These are phyloP conservation scores for Colletotrichum cuscutae DNA, from an alignment of 2,329 filamentous ascomycete species.

Conservation along the genomic window DNA sequence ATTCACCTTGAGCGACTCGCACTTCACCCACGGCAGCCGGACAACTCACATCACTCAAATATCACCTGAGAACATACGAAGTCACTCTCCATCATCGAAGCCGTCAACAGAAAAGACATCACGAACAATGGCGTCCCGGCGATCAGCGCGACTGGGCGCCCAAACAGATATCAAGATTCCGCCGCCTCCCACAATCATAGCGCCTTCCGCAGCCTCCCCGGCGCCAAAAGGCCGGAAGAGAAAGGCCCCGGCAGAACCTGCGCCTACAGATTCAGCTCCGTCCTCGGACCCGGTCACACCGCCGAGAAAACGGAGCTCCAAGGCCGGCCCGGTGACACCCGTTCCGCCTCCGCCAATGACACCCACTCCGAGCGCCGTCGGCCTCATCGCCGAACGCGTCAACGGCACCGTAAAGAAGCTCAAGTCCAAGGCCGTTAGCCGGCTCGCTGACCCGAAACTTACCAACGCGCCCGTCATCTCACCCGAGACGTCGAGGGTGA, in stretches of 20 bases:
- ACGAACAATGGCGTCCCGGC: slow-evolving; percentile 41
- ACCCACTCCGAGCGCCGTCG: slow-evolving; percentile 57
- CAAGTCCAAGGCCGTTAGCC: slow-evolving; percentile 54
- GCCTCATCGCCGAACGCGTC: slow-evolving; percentile 49
- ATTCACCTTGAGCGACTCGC: background rate
- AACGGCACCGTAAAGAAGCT: slow-evolving; percentile 44
- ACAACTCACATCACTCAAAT: background rate
- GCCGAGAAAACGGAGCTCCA: slow-evolving; percentile 44
- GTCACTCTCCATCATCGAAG: background rate
- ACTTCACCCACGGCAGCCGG: background rate
- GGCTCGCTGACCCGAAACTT: slow-evolving; percentile 70
- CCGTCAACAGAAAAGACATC: background rate
- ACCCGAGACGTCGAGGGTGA: slow-evolving; percentile 72
- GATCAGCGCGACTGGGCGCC: slow-evolving; percentile 54
- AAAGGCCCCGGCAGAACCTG: slow-evolving; percentile 38
- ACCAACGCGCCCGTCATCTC: slow-evolving; percentile 80
- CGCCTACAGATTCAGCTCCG: slow-evolving; percentile 34
- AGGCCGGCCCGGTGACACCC: slow-evolving; percentile 18
- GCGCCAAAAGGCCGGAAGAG: slow-evolving; percentile 46
- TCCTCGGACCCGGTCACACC: slow-evolving; percentile 42
- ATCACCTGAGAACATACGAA: background rate
- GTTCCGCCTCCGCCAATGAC: slow-evolving; percentile 51
- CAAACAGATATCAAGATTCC: slow-evolving; percentile 35
- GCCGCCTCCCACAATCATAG: slow-evolving; percentile 36
- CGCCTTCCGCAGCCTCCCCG: slow-evolving; percentile 4